phyloP scores from a whole-genome alignment of 768 basidiomycete species.

The Mycena chlorophos region DNA sequence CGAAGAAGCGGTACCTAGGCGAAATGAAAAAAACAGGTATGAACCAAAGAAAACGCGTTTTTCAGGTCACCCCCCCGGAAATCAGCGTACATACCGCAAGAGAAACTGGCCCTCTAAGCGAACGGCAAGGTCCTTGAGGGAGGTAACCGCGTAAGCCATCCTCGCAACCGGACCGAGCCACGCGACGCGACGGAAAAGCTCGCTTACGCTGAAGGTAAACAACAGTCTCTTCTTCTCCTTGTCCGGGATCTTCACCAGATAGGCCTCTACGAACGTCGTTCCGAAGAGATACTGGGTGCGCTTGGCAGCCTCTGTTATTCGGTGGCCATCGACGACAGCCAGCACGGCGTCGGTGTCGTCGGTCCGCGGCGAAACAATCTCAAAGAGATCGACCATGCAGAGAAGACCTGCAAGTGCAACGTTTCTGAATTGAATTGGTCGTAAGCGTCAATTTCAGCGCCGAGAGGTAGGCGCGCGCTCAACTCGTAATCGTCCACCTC shows the following conservation, averaged over 20 bases:
- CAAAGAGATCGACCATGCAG: slow-evolving; percentile 71
- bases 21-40: neutral
- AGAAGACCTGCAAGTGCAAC: slow-evolving; percentile 59
- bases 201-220: slow-evolving; percentile 15
- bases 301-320: slow-evolving; percentile 4
- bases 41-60: neutral
- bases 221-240: slow-evolving; percentile 2
- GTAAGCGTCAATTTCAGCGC: slow-evolving; percentile 11
- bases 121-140: slow-evolving; percentile 13
- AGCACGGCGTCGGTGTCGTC: neutral
- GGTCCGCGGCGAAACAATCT: too few species aligned
- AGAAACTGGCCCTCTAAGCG: slow-evolving; percentile 7
- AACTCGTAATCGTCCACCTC: slow-evolving; percentile 57
- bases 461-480: slow-evolving; percentile 11
- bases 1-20: slow-evolving; percentile 55
- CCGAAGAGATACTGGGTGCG: slow-evolving; percentile 10
- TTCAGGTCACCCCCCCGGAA: neutral
- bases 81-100: slow-evolving; percentile 1
- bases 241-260: neutral
- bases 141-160: too few species aligned
- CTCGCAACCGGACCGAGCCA: neutral
- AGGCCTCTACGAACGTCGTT: slow-evolving; percentile 12
- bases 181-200: neutral
- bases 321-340: neutral
- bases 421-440: slow-evolving; percentile 38